Base-by-base conservation (phyloP, 805 yeast species). In the Metschnikowia aberdeeniae region DNA sequence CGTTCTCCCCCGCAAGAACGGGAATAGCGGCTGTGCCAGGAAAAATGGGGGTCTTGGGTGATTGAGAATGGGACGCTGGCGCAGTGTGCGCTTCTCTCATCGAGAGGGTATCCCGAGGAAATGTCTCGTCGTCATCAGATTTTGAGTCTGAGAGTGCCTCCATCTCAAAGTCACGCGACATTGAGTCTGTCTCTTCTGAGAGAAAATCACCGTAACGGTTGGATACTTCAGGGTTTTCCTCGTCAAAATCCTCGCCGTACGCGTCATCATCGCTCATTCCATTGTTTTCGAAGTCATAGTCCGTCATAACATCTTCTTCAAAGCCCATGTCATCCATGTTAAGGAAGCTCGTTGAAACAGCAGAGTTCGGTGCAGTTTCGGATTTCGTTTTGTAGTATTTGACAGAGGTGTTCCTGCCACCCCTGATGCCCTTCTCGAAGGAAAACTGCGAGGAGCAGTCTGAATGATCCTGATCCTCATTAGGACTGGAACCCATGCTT, bases 351-450 rank as follows among this genome's bases (percentile, higher is more conserved):
- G 45, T 42, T 12, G 34, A 37, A 8, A 12, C 5, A 7, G 46
- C 35, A 10, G 27, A 37, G 14, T 32, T 19, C 10, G 27, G 45
- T 2, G 42, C 14, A 12, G 39, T n/a, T 11, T 27, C 45, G 20
- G 34, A 27, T n/a, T 42, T 43, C 2, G 67, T 62, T 43, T 75
- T 75, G 56, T 80, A 79, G 56, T 78, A 79, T 46, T 76, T 73
- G 19, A 75, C 70, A 0, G 84, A 78, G 1, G 76, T 64, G 43
- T 78, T 77, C 48, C 84, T 64, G 3, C 78, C 80, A n/a, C 75
- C 69, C 1, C 56, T 44, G 19, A 60, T 63, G 13, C 68, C 72
- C 35, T 67, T 66, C 39, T 76, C 80, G 51, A 80, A 80, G 1
- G 84, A 79, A 51, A 78, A 80, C 43, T 67, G 73, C 1, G 73